Evolutionary conservation across 2,329 filamentous ascomycete species (phyloP), one percentile per base, ranked within the genome.

Genomic region (Conoideocrella luteorostrata): DNA sequence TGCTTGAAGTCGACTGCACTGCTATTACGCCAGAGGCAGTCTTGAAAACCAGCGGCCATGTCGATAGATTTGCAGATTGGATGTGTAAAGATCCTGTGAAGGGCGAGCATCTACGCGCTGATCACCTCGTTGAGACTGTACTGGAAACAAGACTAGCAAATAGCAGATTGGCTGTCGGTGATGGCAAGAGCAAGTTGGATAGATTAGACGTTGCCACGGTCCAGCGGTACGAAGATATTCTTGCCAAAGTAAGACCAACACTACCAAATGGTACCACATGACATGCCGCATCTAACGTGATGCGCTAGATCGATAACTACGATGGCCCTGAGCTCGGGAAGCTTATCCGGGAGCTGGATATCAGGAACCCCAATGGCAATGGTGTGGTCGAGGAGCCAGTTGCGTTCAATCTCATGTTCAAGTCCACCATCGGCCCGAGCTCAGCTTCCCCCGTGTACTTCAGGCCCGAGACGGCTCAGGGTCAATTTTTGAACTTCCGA

Each of bases 241-340:
- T n/a, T n/a, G n/a, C n/a, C n/a, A n/a, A n/a, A n/a, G n/a, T n/a
- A n/a, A n/a, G n/a, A n/a, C n/a, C n/a, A n/a, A n/a, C n/a, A n/a
- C n/a, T n/a, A n/a, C n/a, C n/a, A n/a, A n/a, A n/a, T n/a, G n/a
- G n/a, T n/a, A n/a, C n/a, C n/a, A n/a, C n/a, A n/a, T n/a, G n/a
- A n/a, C n/a, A n/a, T n/a, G n/a, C n/a, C n/a, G n/a, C n/a, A n/a
- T n/a, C n/a, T n/a, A n/a, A n/a, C n/a, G n/a, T n/a, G n/a, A n/a
- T n/a, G n/a, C n/a, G n/a, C n/a, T n/a, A n/a, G n/a, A 95, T 97
- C 60, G 93, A 97, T 71, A 96, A 97, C 74, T 97, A 88, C 66
- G 82, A 85, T 58, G 91, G 90, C 52, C 78, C 84, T 35, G 84
- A 91, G 66, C 85, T 97, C 47, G 90, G 88, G 48, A 73, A 83